phyloP scores from a whole-genome alignment of 2,329 filamentous ascomycete species.

The Trichoderma breve region DNA sequence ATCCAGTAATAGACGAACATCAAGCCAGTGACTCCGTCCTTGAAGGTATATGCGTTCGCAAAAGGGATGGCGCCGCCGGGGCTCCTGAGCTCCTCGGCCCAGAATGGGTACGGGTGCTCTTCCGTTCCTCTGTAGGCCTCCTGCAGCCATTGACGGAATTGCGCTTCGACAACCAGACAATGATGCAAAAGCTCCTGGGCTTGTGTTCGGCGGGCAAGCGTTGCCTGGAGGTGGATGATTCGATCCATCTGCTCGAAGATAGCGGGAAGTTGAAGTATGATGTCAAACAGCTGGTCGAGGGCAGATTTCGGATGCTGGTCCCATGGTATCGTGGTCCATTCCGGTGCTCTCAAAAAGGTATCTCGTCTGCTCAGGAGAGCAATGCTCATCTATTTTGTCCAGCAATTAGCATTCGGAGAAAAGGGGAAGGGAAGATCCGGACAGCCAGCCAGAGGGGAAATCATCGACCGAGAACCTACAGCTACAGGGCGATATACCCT shows the following conservation, averaged over 20 bases:
- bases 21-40: slow-evolving; percentile 43
- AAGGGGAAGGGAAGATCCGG: background rate
- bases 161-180: slow-evolving; percentile 47
- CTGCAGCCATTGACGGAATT: slow-evolving; percentile 49
- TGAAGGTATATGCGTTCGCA: slow-evolving; percentile 45
- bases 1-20: slow-evolving; percentile 56
- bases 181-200: slow-evolving; percentile 49
- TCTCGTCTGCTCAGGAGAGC: slow-evolving; percentile 50
- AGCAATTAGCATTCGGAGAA: background rate
- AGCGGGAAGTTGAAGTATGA: slow-evolving; percentile 46
- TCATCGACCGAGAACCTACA: slow-evolving; percentile 38
- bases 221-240: slow-evolving; percentile 40
- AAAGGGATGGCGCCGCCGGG: slow-evolving; percentile 42
- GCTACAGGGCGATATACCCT: slow-evolving; percentile 53
- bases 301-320: slow-evolving; percentile 49
- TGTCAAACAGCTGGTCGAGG: slow-evolving; percentile 54
- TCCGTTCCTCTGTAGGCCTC: slow-evolving; percentile 30
- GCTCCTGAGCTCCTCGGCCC: slow-evolving; percentile 36
- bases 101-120: slow-evolving; percentile 38
- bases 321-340: slow-evolving; percentile 55
- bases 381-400: slow-evolving; percentile 39
- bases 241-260: slow-evolving; percentile 47
- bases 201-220: slow-evolving; percentile 41
- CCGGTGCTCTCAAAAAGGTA: slow-evolving; percentile 50
- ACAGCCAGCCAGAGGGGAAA: background rate